Conservation (phyloP, 768 basidiomycete species). For the Phlebiopsis gigantea region DNA sequence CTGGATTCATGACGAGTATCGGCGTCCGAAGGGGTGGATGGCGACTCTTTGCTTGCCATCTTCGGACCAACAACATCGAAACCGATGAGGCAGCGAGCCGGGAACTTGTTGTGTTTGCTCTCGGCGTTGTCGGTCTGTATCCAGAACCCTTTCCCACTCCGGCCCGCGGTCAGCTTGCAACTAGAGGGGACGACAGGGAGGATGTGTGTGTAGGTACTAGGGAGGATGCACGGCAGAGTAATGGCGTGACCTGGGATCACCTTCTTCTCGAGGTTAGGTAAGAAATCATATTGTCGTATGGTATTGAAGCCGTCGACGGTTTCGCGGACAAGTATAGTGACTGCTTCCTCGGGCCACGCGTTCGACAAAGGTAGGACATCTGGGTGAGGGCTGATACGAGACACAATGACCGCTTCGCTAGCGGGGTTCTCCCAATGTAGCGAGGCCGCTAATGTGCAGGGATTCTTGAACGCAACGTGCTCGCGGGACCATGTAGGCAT, state of each 20-base stretch:
- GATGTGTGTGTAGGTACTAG: constrained; percentile 18
- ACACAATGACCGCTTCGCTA: constrained; percentile 24
- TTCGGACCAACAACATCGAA: constrained; percentile 20
- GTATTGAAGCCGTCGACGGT: constrained; percentile 20
- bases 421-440: constrained; percentile 21
- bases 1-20: background rate
- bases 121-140: constrained; percentile 30
- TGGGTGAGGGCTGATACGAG: constrained; percentile 7
- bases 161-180: constrained; percentile 21
- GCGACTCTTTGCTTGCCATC: background rate
- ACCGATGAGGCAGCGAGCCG: constrained; percentile 28
- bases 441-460: constrained; percentile 4
- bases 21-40: background rate
- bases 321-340: constrained; percentile 27
- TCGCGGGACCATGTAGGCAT: constrained; percentile 14
- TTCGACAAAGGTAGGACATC: background rate
- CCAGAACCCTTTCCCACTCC: constrained; percentile 32
- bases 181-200: constrained; percentile 26
- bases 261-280: constrained; percentile 18
- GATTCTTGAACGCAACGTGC: background rate
- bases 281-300: constrained; percentile 27
- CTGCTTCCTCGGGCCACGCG: constrained; percentile 26
- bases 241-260: background rate
- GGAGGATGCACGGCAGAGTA: constrained; percentile 24
- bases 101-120: constrained; percentile 21